Evolutionary conservation across 768 basidiomycete genomes (phyloP).

Genomic region (Pleurotus tuber-regium): DNA sequence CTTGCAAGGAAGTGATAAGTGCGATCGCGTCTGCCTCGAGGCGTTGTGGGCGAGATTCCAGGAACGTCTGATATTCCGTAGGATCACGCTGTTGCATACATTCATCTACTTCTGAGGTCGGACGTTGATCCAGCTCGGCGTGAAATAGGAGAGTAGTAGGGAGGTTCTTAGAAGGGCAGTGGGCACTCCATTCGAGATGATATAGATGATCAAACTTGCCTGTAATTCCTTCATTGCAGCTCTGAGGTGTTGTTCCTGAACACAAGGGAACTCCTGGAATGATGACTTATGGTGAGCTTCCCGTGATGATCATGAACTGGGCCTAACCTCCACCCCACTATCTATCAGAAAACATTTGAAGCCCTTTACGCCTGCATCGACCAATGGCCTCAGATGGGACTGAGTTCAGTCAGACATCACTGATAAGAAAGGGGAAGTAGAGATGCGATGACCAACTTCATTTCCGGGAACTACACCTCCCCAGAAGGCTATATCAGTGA

Average conservation of each 20-base stretch:
- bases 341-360: slow-evolving; percentile 98
- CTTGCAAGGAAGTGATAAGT: slow-evolving; percentile 67
- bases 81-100: slow-evolving; percentile 29
- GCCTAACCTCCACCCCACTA: slow-evolving; percentile 84
- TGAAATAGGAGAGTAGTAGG: slow-evolving; percentile 84
- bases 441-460: slow-evolving; percentile 44
- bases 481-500: slow-evolving; percentile 88
- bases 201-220: slow-evolving; percentile 37
- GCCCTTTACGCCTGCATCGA: slow-evolving; percentile 82
- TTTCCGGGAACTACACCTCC: slow-evolving; percentile 95
- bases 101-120: slow-evolving; percentile 1
- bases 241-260: slow-evolving; percentile 65
- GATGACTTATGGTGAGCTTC: slow-evolving; percentile 4
- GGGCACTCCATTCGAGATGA: neutral
- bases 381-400: slow-evolving; percentile 72
- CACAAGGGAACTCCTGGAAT: slow-evolving; percentile 87
- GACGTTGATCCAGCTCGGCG: slow-evolving; percentile 68
- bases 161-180: slow-evolving; percentile 46
- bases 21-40: slow-evolving; percentile 83
- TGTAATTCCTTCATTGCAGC: slow-evolving; percentile 73
- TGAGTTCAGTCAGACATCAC: slow-evolving; percentile 24
- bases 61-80: slow-evolving; percentile 75
- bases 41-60: slow-evolving; percentile 76
- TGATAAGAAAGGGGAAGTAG: neutral
- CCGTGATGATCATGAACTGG: slow-evolving; percentile 9